phyloP scores from a whole-genome alignment of 192 early-diverging fungal genomes.

The Borealophlyctis nickersoniae region DNA sequence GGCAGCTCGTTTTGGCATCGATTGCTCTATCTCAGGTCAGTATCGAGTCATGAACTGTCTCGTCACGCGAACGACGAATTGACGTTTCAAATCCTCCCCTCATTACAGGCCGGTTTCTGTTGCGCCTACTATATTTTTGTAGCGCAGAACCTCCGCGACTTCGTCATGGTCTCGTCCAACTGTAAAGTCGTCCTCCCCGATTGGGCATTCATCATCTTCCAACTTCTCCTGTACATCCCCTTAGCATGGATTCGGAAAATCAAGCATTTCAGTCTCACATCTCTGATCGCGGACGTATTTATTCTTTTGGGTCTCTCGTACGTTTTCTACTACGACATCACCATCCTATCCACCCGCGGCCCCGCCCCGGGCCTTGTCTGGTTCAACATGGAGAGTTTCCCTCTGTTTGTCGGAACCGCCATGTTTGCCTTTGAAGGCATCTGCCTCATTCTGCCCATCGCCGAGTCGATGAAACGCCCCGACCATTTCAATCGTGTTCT shows the following conservation, averaged over 20 bases:
- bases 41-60: neutral
- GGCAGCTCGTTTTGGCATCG: conserved; percentile 41
- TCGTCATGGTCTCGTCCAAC: conserved; percentile 64
- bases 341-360: conserved; percentile 61
- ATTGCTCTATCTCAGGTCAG: conserved; percentile 54
- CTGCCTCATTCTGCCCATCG: conserved; percentile 80
- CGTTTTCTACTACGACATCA: conserved; percentile 79
- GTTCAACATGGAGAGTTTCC: conserved; percentile 79
- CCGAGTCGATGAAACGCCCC: conserved; percentile 88
- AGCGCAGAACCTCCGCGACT: conserved; percentile 73
- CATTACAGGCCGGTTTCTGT: conserved; percentile 79
- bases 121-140: conserved; percentile 89
- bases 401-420: conserved; percentile 92
- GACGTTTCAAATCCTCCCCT: neutral
- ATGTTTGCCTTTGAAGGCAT: conserved; percentile 90
- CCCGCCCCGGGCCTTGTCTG: conserved; percentile 61
- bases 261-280: conserved; percentile 80
- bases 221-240: conserved; percentile 74
- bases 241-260: conserved; percentile 89
- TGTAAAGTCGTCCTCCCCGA: conserved; percentile 58
- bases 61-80: neutral
- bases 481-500: conserved; percentile 83
- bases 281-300: conserved; percentile 88
- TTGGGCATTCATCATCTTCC: conserved; percentile 74
- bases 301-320: conserved; percentile 85